Evolutionary conservation across 1,284 basidiomycete species (phyloP).

Genomic region (Rhizopogon parksii): DNA sequence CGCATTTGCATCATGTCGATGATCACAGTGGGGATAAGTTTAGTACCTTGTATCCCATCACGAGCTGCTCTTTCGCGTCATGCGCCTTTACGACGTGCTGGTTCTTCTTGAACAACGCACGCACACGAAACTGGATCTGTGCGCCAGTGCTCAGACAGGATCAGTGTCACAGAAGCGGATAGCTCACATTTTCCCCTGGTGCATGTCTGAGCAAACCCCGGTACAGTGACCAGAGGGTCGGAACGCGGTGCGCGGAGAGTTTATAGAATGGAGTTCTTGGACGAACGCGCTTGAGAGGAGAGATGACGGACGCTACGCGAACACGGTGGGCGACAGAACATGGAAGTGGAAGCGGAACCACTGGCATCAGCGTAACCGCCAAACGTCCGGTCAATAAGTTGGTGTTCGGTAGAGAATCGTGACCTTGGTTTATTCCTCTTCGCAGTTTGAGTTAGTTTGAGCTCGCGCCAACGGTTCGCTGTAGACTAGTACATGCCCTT

Average conservation of each 20-base stretch:
- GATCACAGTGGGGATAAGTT: background rate
- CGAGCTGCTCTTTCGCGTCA: constrained; percentile 38
- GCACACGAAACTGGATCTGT: constrained; percentile 54
- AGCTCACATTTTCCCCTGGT: constrained; percentile 48
- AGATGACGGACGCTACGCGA: constrained; percentile 46
- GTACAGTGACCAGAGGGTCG: constrained; percentile 71
- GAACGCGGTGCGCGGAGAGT: constrained; percentile 65
- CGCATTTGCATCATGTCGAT: constrained; percentile 1
- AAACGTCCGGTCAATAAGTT: background rate
- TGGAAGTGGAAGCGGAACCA: constrained; percentile 10
- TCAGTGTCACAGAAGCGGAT: background rate
- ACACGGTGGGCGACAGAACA: constrained; percentile 42
- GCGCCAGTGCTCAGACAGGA: background rate
- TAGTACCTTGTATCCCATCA: constrained; percentile 48
- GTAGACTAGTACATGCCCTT: too few relatives aligned
- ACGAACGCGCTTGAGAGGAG: constrained; percentile 49
- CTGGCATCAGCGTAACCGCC: background rate
- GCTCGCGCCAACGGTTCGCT: too few relatives aligned
- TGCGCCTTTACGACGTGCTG: constrained; percentile 43
- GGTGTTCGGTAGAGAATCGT: background rate
- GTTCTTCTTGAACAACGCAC: constrained; percentile 47
- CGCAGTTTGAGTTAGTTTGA: background rate
- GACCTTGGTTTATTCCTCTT: background rate
- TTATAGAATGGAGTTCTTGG: constrained; percentile 63
- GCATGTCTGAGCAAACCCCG: constrained; percentile 57